A percentile compares a stretch with the other conserved stretches of the same genome.
These are phyloP conservation scores for Hyaloperonospora arabidopsidis DNA, from an alignment of 352 stramenopile species.

Conservation along the genomic window DNA sequence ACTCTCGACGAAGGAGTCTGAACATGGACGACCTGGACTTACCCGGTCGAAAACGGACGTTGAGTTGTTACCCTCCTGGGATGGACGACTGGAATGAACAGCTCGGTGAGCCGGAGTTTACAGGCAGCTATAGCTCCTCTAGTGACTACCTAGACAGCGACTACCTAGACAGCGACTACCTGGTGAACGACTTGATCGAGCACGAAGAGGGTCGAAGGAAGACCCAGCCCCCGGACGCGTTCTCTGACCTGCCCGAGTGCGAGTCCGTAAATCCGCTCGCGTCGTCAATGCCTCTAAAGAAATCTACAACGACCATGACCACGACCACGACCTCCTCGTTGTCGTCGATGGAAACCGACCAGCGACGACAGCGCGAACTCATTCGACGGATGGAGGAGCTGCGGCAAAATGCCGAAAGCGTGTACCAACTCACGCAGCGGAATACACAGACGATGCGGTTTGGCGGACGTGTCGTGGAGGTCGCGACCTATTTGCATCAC, in stretches of 20 bases:
- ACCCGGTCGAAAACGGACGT: conserved; percentile 11
- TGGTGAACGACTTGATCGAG: conserved; percentile 17
- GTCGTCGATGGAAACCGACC: conserved; percentile 10
- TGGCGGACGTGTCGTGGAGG: conserved; percentile 4
- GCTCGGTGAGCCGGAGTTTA: conserved; percentile 13
- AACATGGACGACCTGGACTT: conserved; percentile 1
- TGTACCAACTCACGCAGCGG: conserved; percentile 23
- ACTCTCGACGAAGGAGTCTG: conserved; percentile 8
- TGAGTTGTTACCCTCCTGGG: conserved; percentile 6
- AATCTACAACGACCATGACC: background rate
- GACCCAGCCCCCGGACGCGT: conserved; percentile 13
- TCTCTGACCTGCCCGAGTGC: conserved; percentile 11
- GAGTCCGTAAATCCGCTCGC: conserved; percentile 13
- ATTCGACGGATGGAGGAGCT: conserved; percentile 28
- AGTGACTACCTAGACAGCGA: conserved; percentile 7
- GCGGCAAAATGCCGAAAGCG: conserved; percentile 26
- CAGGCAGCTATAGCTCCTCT: conserved; percentile 6
- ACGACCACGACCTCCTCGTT: too few relatives aligned
- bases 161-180: conserved; percentile 11
- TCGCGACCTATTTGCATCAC: conserved; percentile 14
- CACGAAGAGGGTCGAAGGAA: conserved; percentile 19
- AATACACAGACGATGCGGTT: conserved; percentile 26
- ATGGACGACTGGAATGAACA: conserved; percentile 9
- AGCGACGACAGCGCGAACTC: conserved; percentile 15
- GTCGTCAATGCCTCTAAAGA: conserved; percentile 17